Percentiles rank a stretch among this genome's conserved stretches.
Evolutionary conservation across 208 protist species (phyloP).

Genomic region (Giardia muris): DNA sequence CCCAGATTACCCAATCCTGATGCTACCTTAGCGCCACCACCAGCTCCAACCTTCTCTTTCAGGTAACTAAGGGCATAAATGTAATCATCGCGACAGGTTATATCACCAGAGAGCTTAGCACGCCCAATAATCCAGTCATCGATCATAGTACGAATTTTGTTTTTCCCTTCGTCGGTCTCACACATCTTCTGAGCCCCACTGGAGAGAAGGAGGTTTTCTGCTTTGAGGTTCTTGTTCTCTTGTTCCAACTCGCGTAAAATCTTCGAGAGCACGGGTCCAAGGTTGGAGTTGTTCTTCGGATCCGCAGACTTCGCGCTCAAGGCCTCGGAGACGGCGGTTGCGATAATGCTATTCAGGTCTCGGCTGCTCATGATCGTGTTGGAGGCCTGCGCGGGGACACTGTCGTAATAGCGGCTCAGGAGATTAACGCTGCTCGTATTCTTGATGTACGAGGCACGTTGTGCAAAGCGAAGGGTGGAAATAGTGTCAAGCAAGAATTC

Average conservation of each 20-base stretch:
- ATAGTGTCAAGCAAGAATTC: slow-evolving; percentile 29
- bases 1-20: neutral
- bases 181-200: neutral
- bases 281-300: neutral
- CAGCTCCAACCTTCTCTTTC: neutral
- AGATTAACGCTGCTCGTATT: neutral
- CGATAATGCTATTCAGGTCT: neutral
- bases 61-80: neutral
- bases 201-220: neutral
- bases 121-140: neutral
- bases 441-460: slow-evolving; percentile 14
- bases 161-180: neutral
- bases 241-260: slow-evolving; percentile 1
- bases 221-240: slow-evolving; percentile 24
- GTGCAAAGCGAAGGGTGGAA: slow-evolving; percentile 5
- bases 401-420: neutral
- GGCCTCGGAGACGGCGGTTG: neutral
- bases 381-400: neutral
- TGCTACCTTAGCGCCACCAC: neutral
- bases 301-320: neutral
- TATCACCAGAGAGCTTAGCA: neutral
- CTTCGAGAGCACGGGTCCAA: slow-evolving; percentile 3
- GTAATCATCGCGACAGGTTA: neutral
- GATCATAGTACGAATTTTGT: neutral
- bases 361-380: neutral